Conservation (phyloP, 495 filamentous ascomycete species). For the Aspergillus mulundensis region DNA sequence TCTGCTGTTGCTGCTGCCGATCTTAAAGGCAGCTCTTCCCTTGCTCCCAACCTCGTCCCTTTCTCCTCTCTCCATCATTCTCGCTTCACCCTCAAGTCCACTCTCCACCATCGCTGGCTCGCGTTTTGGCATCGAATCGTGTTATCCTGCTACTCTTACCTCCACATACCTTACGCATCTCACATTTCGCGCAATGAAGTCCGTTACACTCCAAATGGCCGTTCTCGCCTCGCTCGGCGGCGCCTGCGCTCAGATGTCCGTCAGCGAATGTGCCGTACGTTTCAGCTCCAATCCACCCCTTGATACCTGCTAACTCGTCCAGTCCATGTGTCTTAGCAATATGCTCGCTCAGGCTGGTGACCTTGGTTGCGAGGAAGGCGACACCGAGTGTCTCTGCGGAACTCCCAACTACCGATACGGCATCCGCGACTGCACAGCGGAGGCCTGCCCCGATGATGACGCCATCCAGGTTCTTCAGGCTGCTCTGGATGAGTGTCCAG, state of each 20-base stretch:
- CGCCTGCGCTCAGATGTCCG: conserved; percentile 27
- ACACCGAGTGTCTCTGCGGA: conserved; percentile 68
- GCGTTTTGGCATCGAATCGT: not conserved
- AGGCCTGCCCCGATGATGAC: conserved; percentile 56
- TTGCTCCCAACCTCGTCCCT: conserved; percentile 5
- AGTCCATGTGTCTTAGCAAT: conserved; percentile 70
- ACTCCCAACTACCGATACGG: conserved; percentile 66
- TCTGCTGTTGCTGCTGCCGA: not conserved
- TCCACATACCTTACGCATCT: not conserved
- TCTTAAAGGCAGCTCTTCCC: conserved; percentile 12
- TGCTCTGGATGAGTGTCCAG: conserved; percentile 37
- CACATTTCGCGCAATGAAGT: conserved; percentile 37
- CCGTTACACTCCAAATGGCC: conserved; percentile 32
- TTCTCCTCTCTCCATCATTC: conserved; percentile 8
- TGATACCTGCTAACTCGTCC: conserved; percentile 2
- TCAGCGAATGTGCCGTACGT: conserved; percentile 39
- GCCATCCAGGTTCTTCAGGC: conserved; percentile 30
- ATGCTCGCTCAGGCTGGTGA: conserved; percentile 60
- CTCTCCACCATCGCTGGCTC: not conserved
- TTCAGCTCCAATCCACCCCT: no score
- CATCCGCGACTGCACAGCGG: conserved; percentile 70
- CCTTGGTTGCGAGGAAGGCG: conserved; percentile 55
- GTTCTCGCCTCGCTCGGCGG: conserved; percentile 33
- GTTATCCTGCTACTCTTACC: conserved; percentile 1
- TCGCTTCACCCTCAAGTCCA: not conserved